These are phyloP conservation scores for Pseudogymnoascus sp. DNA, from an alignment of 2,329 filamentous ascomycete genomes.

Conservation along the genomic window DNA sequence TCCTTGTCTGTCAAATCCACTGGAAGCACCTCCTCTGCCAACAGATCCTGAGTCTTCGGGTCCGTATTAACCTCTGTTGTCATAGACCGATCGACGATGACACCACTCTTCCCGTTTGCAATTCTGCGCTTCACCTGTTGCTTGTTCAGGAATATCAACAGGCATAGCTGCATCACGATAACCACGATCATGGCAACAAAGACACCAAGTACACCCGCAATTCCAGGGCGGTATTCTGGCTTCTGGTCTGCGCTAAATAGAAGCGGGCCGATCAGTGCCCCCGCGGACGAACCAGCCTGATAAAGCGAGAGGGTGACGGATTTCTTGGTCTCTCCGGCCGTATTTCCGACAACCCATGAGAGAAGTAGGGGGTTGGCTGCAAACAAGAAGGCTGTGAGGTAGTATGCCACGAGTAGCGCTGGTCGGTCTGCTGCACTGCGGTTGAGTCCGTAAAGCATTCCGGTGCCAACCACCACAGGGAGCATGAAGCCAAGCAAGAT, in stretches of 20 bases:
- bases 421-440: slow-evolving; percentile 38
- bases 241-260: slow-evolving; percentile 52
- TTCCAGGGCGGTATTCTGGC: slow-evolving; percentile 50
- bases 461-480: slow-evolving; percentile 53
- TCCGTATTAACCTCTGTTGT: slow-evolving; percentile 24
- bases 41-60: not conserved
- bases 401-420: slow-evolving; percentile 52
- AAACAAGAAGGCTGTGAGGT: slow-evolving; percentile 59
- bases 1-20: slow-evolving; percentile 56
- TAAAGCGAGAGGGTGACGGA: slow-evolving; percentile 56
- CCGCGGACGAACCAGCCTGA: slow-evolving; percentile 53
- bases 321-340: slow-evolving; percentile 60
- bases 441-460: slow-evolving; percentile 49
- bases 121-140: slow-evolving; percentile 48
- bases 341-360: slow-evolving; percentile 63
- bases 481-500: slow-evolving; percentile 47
- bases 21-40: slow-evolving; percentile 26
- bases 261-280: slow-evolving; percentile 61
- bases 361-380: slow-evolving; percentile 59
- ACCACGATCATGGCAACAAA: slow-evolving; percentile 46
- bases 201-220: slow-evolving; percentile 48
- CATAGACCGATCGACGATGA: slow-evolving; percentile 57
- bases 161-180: slow-evolving; percentile 45
- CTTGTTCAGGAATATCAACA: slow-evolving; percentile 50
- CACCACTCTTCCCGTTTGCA: slow-evolving; percentile 51